Conservation (phyloP, 345 rosid genomes). For the Rhizophora mangle region DNA sequence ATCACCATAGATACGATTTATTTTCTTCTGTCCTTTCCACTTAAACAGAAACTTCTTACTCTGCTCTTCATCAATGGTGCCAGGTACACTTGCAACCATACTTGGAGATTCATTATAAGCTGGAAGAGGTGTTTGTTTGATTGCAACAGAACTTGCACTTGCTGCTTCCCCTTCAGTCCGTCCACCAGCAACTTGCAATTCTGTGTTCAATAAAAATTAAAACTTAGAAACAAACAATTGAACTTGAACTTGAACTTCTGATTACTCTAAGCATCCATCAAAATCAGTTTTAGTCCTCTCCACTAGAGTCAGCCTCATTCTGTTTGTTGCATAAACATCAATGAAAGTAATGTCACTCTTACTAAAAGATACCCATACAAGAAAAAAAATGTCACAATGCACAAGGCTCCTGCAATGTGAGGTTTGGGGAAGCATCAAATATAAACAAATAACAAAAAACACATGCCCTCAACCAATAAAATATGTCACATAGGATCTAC, state of each 20-base stretch:
- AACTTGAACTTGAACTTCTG: not conserved
- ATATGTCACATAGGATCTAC: too few species aligned
- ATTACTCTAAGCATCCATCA: not conserved
- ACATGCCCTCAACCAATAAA: too few species aligned
- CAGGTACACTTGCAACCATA: conserved; percentile 30
- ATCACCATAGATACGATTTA: conserved; percentile 79
- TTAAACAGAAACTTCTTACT: conserved; percentile 61
- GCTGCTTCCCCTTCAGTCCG: conserved; percentile 56
- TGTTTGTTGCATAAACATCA: too few species aligned
- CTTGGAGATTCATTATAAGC: conserved; percentile 40
- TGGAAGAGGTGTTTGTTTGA: conserved; percentile 38
- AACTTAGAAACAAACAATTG: not conserved
- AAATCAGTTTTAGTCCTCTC: too few species aligned
- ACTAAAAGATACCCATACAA: too few species aligned
- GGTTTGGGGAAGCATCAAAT: too few species aligned
- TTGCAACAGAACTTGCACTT: conserved; percentile 25
- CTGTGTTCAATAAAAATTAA: conserved; percentile 36
- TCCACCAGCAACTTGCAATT: conserved; percentile 51
- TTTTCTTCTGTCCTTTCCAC: conserved; percentile 81
- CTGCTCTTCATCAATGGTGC: conserved; percentile 45
- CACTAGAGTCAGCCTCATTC: too few species aligned
- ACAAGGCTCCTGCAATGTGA: too few species aligned
- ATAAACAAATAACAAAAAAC: too few species aligned
- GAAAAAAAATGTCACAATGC: too few species aligned
- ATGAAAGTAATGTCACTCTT: too few species aligned